Conservation (phyloP, 805 yeast species). For the Torulaspora franciscae region DNA sequence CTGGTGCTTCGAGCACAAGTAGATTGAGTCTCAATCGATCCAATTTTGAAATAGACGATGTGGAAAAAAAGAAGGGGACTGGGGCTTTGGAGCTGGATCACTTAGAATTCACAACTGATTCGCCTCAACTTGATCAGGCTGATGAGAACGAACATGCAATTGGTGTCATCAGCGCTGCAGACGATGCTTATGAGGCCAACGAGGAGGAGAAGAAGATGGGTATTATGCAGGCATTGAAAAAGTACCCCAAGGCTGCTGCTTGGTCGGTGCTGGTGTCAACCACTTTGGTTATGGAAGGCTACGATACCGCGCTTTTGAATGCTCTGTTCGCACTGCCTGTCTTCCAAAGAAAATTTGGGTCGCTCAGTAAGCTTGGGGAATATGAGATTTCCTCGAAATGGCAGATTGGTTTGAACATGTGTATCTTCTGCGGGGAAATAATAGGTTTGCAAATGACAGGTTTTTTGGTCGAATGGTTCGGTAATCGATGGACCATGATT, state of each 20-base stretch:
- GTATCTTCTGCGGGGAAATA: slow-evolving; percentile 39
- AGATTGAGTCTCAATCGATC: too few relatives aligned
- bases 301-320: slow-evolving; percentile 40
- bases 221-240: slow-evolving; percentile 36
- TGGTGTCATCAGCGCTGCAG: slow-evolving; percentile 5
- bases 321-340: slow-evolving; percentile 46
- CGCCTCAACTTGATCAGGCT: not conserved
- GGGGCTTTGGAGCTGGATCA: slow-evolving; percentile 8
- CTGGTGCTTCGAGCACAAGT: too few relatives aligned
- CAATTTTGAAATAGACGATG: not conserved
- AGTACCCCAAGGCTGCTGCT: slow-evolving; percentile 43
- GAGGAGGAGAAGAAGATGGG: slow-evolving; percentile 30
- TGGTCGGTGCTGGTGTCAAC: slow-evolving; percentile 45
- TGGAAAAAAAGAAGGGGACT: not conserved
- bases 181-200: slow-evolving; percentile 19
- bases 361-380: slow-evolving; percentile 20
- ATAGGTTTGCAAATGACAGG: slow-evolving; percentile 46
- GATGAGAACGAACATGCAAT: slow-evolving; percentile 3
- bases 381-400: slow-evolving; percentile 39
- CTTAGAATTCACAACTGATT: slow-evolving; percentile 10
- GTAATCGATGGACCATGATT: slow-evolving; percentile 42
- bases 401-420: slow-evolving; percentile 38
- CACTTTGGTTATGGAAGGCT: slow-evolving; percentile 48
- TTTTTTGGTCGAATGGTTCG: slow-evolving; percentile 41
- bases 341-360: slow-evolving; percentile 42